Conservation (phyloP, 148 eudicot species). For the Mesembryanthemum crystallinum region DNA sequence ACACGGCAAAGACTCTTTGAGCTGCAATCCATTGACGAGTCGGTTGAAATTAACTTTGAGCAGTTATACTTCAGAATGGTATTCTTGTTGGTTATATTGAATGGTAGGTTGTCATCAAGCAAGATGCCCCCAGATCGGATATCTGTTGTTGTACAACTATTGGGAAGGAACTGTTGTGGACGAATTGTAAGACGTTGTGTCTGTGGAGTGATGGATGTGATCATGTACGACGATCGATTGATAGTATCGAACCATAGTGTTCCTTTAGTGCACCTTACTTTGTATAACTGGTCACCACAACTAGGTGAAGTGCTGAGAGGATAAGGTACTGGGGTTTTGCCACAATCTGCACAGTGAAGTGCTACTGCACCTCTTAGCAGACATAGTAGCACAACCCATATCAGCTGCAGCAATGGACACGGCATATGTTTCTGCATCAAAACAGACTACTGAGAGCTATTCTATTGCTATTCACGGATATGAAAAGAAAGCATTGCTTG, state of each 20-base stretch:
- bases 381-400: constrained; percentile 15
- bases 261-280: constrained; percentile 38
- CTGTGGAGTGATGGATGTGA: constrained; percentile 36
- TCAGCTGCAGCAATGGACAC: neutral
- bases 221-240: constrained; percentile 34
- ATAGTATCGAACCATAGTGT: constrained; percentile 41
- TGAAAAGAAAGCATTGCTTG: too few relatives aligned
- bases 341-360: constrained; percentile 37
- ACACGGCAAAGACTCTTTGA: constrained; percentile 31
- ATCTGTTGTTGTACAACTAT: constrained; percentile 14
- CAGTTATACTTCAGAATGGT: constrained; percentile 44
- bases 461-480: too few relatives aligned
- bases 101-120: constrained; percentile 36
- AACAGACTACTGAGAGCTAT: too few relatives aligned
- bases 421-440: neutral
- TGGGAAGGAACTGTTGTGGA: constrained; percentile 3
- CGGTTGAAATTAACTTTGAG: constrained; percentile 23
- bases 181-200: constrained; percentile 12
- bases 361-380: neutral
- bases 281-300: constrained; percentile 54
- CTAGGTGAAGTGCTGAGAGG: constrained; percentile 43
- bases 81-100: constrained; percentile 44
- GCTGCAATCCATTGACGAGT: constrained; percentile 48
- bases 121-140: constrained; percentile 24
- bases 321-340: constrained; percentile 44